Base-by-base conservation (phyloP, 805 yeast species). In the Saccharomycopsis sp. region DNA sequence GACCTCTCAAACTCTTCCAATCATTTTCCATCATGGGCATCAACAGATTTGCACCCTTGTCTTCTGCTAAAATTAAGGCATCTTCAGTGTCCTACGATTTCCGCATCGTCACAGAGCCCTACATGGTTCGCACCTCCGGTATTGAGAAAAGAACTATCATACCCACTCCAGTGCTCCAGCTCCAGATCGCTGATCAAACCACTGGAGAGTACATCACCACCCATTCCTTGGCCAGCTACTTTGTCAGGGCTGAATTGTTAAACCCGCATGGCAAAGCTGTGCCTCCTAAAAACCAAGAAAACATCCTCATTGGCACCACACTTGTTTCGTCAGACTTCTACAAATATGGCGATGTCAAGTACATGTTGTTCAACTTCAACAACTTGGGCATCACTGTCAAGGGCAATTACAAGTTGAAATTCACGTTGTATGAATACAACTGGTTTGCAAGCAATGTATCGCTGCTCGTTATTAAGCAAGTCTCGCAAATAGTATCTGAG, bases 91-190 rank as follows among this genome's bases (percentile, higher is more conserved):
- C 33, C 27, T 10, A 43, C 35, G 18, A 40, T 4, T 33, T 40
- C 20, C 21, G 20, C 9, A 25, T 43, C 16, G 30, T 36, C 18
- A 44, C 45, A 4, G 30, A 41, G 23, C 48, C 48, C 3, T 18
- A 21, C 16, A 9, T 41, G 20, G 45, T 29, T 4, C 20, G 48
- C 26, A 37, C 45, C n/a, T 17, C 32, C 23, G 45, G 41, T 15
- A 41, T 31, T 15, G 41, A 41, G 16, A 44, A 44, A 23, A 34
- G 48, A 4, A 22, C 48, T 10, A 23, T 44, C 7, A 26, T 36
- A 22, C 48, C 48, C 9, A 26, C 45, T 3, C 48, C 48, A 3
- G 45, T 44, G 25, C 23, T 44, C 4, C 39, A 41, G 13, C 27
- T 44, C 6, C 39, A 44, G 23, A 15, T 44, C 19, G n/a, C 37